phyloP scores from a whole-genome alignment of 1,284 basidiomycete species.

The Trametes hirsuta region DNA sequence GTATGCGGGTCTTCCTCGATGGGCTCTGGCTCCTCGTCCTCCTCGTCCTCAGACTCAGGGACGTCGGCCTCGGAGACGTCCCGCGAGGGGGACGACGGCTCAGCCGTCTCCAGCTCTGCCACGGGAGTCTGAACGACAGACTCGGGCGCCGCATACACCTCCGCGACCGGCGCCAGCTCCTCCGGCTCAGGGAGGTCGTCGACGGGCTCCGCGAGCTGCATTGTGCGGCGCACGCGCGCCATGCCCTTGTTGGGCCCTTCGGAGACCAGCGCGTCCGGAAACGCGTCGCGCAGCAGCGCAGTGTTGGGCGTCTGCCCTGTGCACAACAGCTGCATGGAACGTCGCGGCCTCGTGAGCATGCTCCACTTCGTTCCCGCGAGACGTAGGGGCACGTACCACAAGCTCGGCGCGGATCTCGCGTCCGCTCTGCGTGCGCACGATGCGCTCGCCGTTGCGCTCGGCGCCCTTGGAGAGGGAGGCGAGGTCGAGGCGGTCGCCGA shows the following conservation, averaged over 20 bases:
- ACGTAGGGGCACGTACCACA: slow-evolving; percentile 44
- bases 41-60: slow-evolving; percentile 36
- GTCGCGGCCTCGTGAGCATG: background rate
- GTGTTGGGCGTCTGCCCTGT: slow-evolving; percentile 80
- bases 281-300: slow-evolving; percentile 52
- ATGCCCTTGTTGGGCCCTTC: slow-evolving; percentile 43
- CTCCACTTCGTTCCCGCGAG: background rate
- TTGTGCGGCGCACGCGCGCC: slow-evolving; percentile 58
- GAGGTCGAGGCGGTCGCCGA: slow-evolving; percentile 60
- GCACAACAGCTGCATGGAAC: slow-evolving; percentile 59
- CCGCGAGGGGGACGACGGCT: background rate
- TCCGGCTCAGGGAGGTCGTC: background rate
- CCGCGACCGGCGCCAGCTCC: background rate
- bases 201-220: slow-evolving; percentile 53
- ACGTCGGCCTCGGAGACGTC: background rate
- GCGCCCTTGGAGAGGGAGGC: slow-evolving; percentile 36
- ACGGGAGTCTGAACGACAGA: background rate
- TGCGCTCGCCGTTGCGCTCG: slow-evolving; percentile 35
- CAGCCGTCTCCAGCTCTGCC: background rate
- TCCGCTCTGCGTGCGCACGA: slow-evolving; percentile 60
- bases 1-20: slow-evolving; percentile 24
- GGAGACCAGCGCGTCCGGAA: slow-evolving; percentile 53
- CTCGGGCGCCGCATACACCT: slow-evolving; percentile 9
- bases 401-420: slow-evolving; percentile 64
- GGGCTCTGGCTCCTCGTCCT: slow-evolving; percentile 17